phyloP scores from a whole-genome alignment of 83 land plant species.

The Picea abies region DNA sequence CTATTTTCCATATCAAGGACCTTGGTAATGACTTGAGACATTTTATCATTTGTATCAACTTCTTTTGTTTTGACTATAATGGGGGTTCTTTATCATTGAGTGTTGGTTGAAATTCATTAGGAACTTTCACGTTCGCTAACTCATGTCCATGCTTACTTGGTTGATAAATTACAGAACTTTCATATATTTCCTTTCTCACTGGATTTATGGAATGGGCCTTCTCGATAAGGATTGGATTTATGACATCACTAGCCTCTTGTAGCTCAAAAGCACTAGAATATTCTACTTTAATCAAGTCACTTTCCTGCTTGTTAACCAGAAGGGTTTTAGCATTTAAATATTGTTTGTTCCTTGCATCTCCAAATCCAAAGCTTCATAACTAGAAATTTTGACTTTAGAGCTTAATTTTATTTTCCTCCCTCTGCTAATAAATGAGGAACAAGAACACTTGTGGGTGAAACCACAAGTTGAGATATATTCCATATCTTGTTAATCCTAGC shows the following conservation, averaged over 20 bases:
- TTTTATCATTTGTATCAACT: background rate
- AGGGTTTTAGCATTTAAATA: background rate
- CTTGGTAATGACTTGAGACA: background rate
- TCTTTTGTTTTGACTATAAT: background rate
- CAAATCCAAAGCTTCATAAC: background rate
- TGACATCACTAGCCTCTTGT: background rate
- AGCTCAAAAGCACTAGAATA: background rate
- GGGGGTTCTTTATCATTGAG: background rate
- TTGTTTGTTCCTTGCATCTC: background rate
- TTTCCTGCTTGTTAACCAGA: background rate
- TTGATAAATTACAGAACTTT: background rate
- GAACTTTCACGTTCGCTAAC: background rate
- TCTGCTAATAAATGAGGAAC: background rate
- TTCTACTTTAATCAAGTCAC: background rate
- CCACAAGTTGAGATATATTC: background rate
- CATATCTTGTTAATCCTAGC: slow-evolving; percentile 23
- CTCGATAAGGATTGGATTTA: background rate
- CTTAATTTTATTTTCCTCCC: background rate
- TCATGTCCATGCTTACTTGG: background rate
- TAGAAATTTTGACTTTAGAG: background rate
- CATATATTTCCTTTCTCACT: background rate
- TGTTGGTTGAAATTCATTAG: background rate
- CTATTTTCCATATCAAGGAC: background rate
- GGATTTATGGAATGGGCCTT: background rate
- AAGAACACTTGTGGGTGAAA: background rate